These are phyloP conservation scores for Fusarium keratoplasticum DNA, from an alignment of 2,329 filamentous ascomycete species.

Conservation along the genomic window DNA sequence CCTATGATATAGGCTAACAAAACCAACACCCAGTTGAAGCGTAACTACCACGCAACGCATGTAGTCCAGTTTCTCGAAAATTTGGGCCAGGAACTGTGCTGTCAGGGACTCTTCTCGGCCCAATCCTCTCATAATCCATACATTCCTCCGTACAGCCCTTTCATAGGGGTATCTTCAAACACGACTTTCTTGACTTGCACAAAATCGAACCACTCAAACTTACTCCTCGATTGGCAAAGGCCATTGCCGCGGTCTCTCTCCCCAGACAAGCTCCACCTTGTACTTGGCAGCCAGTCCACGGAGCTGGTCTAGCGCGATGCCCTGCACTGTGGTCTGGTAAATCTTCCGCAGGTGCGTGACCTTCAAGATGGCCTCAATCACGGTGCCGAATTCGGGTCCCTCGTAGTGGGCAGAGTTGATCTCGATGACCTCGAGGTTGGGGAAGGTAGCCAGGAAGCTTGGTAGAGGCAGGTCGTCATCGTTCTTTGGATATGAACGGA, in stretches of 20 bases:
- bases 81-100: neutral
- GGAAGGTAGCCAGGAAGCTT: slow-evolving; percentile 51
- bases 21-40: neutral
- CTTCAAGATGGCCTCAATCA: slow-evolving; percentile 48
- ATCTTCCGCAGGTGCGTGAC: slow-evolving; percentile 47
- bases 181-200: neutral
- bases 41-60: neutral
- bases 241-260: slow-evolving; percentile 47
- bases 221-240: slow-evolving; percentile 42
- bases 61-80: neutral
- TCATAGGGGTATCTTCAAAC: neutral
- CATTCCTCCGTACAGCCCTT: neutral
- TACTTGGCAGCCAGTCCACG: slow-evolving; percentile 30
- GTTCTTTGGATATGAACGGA: slow-evolving; percentile 44
- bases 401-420: slow-evolving; percentile 49
- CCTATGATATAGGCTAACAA: neutral
- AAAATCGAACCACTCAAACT: neutral
- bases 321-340: slow-evolving; percentile 49
- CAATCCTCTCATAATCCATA: neutral
- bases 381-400: slow-evolving; percentile 43
- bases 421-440: slow-evolving; percentile 51
- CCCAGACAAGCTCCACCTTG: slow-evolving; percentile 47
- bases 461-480: slow-evolving; percentile 48
- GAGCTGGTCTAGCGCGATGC: slow-evolving; percentile 48
- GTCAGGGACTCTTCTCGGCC: neutral